Evolutionary conservation across 2,329 filamentous ascomycete species (phyloP).

Genomic region (Tothia fuscella): DNA sequence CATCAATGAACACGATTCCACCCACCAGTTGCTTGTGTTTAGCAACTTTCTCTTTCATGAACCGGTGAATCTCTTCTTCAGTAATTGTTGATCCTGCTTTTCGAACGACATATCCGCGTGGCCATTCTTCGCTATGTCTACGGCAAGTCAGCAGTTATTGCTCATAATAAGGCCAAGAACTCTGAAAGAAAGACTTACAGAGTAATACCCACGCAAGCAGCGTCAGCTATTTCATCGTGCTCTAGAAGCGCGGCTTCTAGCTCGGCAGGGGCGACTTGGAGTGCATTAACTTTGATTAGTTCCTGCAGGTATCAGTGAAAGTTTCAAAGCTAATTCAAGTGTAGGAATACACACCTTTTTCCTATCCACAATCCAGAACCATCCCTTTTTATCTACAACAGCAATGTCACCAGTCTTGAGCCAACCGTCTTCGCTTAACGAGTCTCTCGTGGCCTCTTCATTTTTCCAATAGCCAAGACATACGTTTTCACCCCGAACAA

Average conservation of each 20-base stretch:
- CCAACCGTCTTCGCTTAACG: constrained; percentile 27
- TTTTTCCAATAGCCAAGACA: constrained; percentile 32
- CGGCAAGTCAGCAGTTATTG: not conserved
- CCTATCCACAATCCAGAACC: constrained; percentile 26
- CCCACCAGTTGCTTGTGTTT: constrained; percentile 42
- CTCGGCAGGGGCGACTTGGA: constrained; percentile 26
- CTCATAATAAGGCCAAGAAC: not conserved
- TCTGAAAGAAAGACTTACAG: constrained; percentile 23
- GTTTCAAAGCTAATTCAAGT: constrained; percentile 1
- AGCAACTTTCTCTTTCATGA: constrained; percentile 35
- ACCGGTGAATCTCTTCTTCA: constrained; percentile 18
- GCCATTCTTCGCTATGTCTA: constrained; percentile 38
- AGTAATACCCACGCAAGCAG: constrained; percentile 43
- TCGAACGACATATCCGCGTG: constrained; percentile 40
- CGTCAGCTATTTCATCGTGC: constrained; percentile 41
- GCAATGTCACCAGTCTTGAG: constrained; percentile 26
- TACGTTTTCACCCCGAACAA: constrained; percentile 29
- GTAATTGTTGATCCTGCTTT: constrained; percentile 32
- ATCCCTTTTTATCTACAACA: constrained; percentile 20
- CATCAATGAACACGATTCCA: constrained; percentile 43
- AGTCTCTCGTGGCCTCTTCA: constrained; percentile 26
- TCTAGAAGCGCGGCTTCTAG: constrained; percentile 41
- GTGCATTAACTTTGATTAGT: constrained; percentile 31
- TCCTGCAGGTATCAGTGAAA: constrained; percentile 16
- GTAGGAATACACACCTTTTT: constrained; percentile 22